A percentile compares a stretch with the other conserved stretches of the same genome.
Conservation (phyloP, 192 early-diverging fungal species). For the Coemansia sp. region DNA sequence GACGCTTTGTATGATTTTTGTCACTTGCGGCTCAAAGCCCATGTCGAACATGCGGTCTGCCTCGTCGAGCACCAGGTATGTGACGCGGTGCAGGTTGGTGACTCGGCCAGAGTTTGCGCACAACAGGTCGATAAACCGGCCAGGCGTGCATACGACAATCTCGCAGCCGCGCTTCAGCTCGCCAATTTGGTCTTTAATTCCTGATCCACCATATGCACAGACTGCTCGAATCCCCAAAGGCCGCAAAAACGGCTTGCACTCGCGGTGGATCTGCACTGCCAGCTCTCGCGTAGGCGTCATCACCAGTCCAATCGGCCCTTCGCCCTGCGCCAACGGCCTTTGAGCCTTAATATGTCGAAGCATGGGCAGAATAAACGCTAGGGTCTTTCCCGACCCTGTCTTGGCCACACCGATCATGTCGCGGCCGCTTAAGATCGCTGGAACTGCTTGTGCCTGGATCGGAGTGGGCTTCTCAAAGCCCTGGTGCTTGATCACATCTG, state of each 20-base stretch:
- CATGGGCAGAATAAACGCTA: slow-evolving; percentile 93
- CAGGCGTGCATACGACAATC: slow-evolving; percentile 91
- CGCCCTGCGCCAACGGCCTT: slow-evolving; percentile 68
- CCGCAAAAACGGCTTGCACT: slow-evolving; percentile 87
- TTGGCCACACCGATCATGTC: slow-evolving; percentile 96
- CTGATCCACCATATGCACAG: slow-evolving; percentile 86
- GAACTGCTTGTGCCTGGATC: slow-evolving; percentile 91
- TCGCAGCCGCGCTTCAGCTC: slow-evolving; percentile 88
- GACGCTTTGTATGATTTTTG: slow-evolving; percentile 91
- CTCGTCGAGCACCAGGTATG: slow-evolving; percentile 96
- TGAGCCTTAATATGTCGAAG: slow-evolving; percentile 93
- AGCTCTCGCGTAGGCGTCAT: slow-evolving; percentile 94
- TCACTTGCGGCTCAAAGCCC: slow-evolving; percentile 98
- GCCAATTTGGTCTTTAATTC: slow-evolving; percentile 85
- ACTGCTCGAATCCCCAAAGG: slow-evolving; percentile 82
- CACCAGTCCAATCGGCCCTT: slow-evolving; percentile 83
- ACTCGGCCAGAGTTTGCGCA: slow-evolving; percentile 84
- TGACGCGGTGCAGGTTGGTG: slow-evolving; percentile 84
- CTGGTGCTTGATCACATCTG: slow-evolving; percentile 49
- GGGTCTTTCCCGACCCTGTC: slow-evolving; percentile 91
- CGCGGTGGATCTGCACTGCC: slow-evolving; percentile 89
- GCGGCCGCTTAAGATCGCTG: slow-evolving; percentile 92
- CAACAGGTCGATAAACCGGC: slow-evolving; percentile 84
- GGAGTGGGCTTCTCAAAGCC: slow-evolving; percentile 81
- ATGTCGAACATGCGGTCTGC: slow-evolving; percentile 98